Evolutionary conservation across 192 early-diverging fungal species (phyloP), one percentile per base, ranked within the genome.

Genomic region (Dimargaris xerosporica): DNA sequence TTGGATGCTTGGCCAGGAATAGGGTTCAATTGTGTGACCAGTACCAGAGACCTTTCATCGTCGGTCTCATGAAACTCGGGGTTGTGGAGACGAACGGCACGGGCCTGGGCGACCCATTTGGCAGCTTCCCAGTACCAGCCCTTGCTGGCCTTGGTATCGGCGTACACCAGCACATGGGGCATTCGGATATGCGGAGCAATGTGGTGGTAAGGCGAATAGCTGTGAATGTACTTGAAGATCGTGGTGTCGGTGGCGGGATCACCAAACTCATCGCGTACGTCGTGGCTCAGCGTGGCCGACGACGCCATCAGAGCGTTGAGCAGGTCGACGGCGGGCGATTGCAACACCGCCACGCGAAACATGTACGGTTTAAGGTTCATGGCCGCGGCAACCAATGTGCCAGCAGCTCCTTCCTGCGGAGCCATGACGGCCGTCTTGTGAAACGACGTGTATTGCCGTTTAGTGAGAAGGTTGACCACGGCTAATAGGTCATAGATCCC

Each of bases 181-280:
- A 60, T 3, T 25, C 30, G n/a, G 23, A 17, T 13, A 21, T 21
- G 34, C 41, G 58, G 58, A 11, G 34, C 21, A 5, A 60, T 34
- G 43, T 43, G 58, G 19, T 60, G n/a, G 39, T 60, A 60, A 41
- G 58, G 58, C n/a, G 58, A 41, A 23, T 60, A 60, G 42, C 58
- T 60, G 30, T 21, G 17, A 19, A 60, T 41, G n/a, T 60, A 60
- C 42, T 60, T 41, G 42, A 60, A 60, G 19, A 60, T 60, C 34
- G 58, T 44, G 28, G 34, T 44, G 42, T 60, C 58, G 26, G 58
- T 44, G 41, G 58, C 43, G 5, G 58, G 58, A 23, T 60, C 58
- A 7, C 58, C 58, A n/a, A 25, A 60, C 42, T 60, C 58, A n/a
- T 60, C 58, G 16, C 41, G 41, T 3, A 43, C n/a, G 5, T 26